Evolutionary conservation across 192 early-diverging fungal species (phyloP).

Genomic region (Coemansia sp.): DNA sequence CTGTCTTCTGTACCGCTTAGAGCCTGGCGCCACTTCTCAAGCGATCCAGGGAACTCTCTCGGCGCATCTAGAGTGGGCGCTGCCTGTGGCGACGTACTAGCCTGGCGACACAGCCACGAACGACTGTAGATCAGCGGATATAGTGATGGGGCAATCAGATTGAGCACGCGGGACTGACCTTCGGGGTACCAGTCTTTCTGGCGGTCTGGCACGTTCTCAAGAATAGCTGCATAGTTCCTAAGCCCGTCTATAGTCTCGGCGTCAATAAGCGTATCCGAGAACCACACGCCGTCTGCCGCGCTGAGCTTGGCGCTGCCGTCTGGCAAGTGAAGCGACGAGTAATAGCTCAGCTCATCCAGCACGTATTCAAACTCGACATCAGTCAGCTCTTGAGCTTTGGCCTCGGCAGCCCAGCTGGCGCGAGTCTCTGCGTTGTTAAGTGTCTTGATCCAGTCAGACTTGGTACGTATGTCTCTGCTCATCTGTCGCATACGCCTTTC

Average conservation of each 20-base stretch:
- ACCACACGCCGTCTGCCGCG: slow-evolving; percentile 15
- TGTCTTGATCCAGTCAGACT: slow-evolving; percentile 32
- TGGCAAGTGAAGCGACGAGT: slow-evolving; percentile 17
- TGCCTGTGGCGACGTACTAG: background rate
- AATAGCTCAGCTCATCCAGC: slow-evolving; percentile 33
- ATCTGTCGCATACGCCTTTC: slow-evolving; percentile 11
- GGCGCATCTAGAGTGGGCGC: background rate
- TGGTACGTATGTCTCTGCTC: slow-evolving; percentile 33
- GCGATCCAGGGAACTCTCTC: background rate
- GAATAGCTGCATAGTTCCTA: slow-evolving; percentile 6
- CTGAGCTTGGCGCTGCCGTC: slow-evolving; percentile 1
- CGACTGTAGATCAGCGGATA: slow-evolving; percentile 25
- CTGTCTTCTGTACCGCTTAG: background rate
- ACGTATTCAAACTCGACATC: slow-evolving; percentile 26
- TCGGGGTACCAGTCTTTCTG: slow-evolving; percentile 58
- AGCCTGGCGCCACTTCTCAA: background rate
- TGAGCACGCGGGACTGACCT: slow-evolving; percentile 41
- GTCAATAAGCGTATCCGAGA: slow-evolving; percentile 20
- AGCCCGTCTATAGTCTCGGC: background rate
- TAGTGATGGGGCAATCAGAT: slow-evolving; percentile 51
- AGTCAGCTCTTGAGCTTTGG: slow-evolving; percentile 9
- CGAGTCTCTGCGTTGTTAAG: slow-evolving; percentile 13
- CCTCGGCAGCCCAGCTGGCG: slow-evolving; percentile 1
- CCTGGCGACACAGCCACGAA: background rate
- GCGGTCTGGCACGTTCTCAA: background rate